A percentile compares a stretch with the other conserved stretches of the same genome.
These are phyloP conservation scores for Polytrichum formosum DNA, from an alignment of 225 moss, liverwort and hornwort species.

Conservation along the genomic window DNA sequence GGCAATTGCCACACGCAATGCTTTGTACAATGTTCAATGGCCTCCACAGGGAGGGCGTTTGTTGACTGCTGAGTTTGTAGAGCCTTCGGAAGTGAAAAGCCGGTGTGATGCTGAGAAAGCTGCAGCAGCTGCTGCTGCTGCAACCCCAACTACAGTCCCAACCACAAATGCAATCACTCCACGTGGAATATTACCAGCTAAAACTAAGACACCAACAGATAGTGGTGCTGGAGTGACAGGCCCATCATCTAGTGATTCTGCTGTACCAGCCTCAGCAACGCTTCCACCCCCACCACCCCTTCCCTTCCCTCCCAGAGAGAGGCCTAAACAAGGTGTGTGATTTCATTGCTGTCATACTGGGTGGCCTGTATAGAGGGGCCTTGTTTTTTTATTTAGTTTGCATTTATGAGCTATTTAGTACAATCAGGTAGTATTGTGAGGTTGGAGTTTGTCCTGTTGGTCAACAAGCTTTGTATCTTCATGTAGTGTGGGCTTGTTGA, in stretches of 20 bases:
- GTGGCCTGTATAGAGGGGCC: too few relatives aligned
- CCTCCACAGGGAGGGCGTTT: slow-evolving; percentile 86
- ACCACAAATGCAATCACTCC: slow-evolving; percentile 66
- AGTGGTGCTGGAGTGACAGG: slow-evolving; percentile 18
- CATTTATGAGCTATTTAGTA: too few relatives aligned
- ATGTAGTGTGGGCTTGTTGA: not conserved
- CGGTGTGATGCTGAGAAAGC: slow-evolving; percentile 83
- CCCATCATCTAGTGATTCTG: slow-evolving; percentile 39
- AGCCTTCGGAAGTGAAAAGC: slow-evolving; percentile 79
- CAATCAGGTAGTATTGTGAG: too few relatives aligned
- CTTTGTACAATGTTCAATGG: slow-evolving; percentile 92
- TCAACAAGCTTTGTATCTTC: too few relatives aligned
- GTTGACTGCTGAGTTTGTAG: slow-evolving; percentile 88
- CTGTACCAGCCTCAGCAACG: slow-evolving; percentile 39
- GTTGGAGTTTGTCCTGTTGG: too few relatives aligned
- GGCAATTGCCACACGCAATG: slow-evolving; percentile 85
- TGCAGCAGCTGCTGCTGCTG: slow-evolving; percentile 33
- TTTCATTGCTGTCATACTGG: too few relatives aligned
- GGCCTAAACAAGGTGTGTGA: slow-evolving; percentile 79
- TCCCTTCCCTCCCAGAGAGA: slow-evolving; percentile 69
- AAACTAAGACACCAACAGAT: slow-evolving; percentile 41
- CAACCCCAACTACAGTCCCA: slow-evolving; percentile 46
- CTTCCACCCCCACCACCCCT: slow-evolving; percentile 72
- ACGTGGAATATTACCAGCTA: slow-evolving; percentile 46
- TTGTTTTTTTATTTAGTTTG: too few relatives aligned